Conservation (phyloP, 768 basidiomycete species). For the Lactarius hengduanensis region DNA sequence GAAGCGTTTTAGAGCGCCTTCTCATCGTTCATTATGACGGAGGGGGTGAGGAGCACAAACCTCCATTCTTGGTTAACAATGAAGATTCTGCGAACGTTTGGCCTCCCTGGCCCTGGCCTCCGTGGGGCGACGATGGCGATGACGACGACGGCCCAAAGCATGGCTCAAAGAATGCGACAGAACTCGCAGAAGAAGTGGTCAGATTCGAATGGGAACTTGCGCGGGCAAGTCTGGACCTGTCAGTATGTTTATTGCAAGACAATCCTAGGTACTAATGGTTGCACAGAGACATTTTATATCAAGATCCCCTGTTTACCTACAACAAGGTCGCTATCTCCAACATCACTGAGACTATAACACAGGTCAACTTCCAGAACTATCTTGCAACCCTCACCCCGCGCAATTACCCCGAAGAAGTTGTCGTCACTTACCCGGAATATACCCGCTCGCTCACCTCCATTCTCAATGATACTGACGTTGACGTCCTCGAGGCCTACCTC, state of each 20-base stretch:
- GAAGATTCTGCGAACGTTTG: constrained; percentile 49
- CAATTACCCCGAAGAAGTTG: constrained; percentile 68
- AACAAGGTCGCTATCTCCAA: constrained; percentile 76
- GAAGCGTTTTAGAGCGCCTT: constrained; percentile 62
- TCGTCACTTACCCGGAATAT: constrained; percentile 83
- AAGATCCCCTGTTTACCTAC: constrained; percentile 85
- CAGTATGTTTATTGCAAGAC: constrained; percentile 32
- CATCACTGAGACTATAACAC: constrained; percentile 64
- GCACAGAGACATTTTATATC: constrained; percentile 60
- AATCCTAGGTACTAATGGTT: constrained; percentile 15
- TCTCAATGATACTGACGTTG: constrained; percentile 60
- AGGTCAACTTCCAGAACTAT: constrained; percentile 83
- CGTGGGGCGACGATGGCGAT: constrained; percentile 62
- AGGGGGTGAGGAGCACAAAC: constrained; percentile 38
- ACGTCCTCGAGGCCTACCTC: constrained; percentile 85
- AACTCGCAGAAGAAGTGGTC: constrained; percentile 70
- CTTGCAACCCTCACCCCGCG: constrained; percentile 83
- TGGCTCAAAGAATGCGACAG: constrained; percentile 52
- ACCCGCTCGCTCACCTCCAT: constrained; percentile 63
- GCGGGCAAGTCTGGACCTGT: constrained; percentile 77
- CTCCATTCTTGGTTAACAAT: constrained; percentile 30
- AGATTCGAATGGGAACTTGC: constrained; percentile 78
- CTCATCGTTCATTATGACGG: constrained; percentile 57
- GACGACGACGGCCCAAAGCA: constrained; percentile 44
- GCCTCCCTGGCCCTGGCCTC: constrained; percentile 87